Evolutionary conservation across 2,329 filamentous ascomycete genomes (phyloP).

Genomic region (Fusarium drepaniforme): DNA sequence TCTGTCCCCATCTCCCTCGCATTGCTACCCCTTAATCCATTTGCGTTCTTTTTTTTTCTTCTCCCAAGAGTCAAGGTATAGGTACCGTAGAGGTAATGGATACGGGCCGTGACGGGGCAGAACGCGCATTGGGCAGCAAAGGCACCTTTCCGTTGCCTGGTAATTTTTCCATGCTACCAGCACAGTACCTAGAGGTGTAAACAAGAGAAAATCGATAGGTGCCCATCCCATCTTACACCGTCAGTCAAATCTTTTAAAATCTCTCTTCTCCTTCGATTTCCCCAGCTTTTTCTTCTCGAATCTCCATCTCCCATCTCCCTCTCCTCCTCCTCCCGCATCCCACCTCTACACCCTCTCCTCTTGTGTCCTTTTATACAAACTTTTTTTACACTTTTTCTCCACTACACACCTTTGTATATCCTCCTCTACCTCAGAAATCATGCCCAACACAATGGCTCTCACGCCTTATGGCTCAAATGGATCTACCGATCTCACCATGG

Average conservation of each 20-base stretch:
- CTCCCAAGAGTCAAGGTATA: background rate
- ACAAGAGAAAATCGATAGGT: constrained; percentile 28
- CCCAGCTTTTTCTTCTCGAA: constrained; percentile 22
- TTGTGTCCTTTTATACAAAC: constrained; percentile 2
- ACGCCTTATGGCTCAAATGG: constrained; percentile 51
- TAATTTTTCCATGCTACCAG: constrained; percentile 23
- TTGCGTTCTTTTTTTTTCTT: constrained; percentile 32
- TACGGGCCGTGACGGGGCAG: constrained; percentile 19
- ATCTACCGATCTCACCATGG: constrained; percentile 73
- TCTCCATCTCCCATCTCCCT: constrained; percentile 17
- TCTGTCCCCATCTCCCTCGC: background rate
- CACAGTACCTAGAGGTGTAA: constrained; percentile 22
- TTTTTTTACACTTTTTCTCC: constrained; percentile 2
- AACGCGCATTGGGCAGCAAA: constrained; percentile 46
- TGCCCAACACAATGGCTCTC: constrained; percentile 46
- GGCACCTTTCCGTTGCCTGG: constrained; percentile 40
- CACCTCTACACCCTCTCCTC: constrained; percentile 1
- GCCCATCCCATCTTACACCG: constrained; percentile 15
- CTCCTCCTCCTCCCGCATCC: constrained; percentile 7
- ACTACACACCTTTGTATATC: constrained; percentile 12
- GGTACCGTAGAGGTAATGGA: background rate
- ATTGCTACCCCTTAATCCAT: constrained; percentile 33
- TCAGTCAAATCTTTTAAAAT: constrained; percentile 33
- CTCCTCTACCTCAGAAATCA: constrained; percentile 21
- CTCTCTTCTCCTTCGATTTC: constrained; percentile 21